Evolutionary conservation across 441 rosid species (phyloP).

Genomic region (Hypseocharis bilobata): DNA sequence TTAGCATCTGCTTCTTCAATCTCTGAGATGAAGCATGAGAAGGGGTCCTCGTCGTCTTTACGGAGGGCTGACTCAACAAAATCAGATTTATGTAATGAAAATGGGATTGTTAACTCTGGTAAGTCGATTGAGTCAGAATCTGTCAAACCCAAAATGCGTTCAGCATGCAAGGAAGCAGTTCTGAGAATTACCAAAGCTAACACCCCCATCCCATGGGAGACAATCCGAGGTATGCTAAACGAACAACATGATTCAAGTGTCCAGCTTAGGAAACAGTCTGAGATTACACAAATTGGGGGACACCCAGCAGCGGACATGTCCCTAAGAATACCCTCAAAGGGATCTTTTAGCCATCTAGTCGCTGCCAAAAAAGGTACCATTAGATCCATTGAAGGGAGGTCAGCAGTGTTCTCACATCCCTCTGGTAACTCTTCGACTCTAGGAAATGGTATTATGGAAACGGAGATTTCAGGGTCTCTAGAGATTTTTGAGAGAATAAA

Average conservation of each 20-base stretch:
- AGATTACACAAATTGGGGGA: constrained; percentile 28
- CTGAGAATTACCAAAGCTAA: constrained; percentile 14
- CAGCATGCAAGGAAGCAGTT: too few relatives aligned
- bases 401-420: constrained; percentile 26
- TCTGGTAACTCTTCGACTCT: constrained; percentile 14
- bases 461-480: neutral
- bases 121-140: constrained; percentile 8
- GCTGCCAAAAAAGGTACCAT: constrained; percentile 21
- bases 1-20: constrained; percentile 18
- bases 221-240: constrained; percentile 26
- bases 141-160: neutral
- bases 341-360: constrained; percentile 21
- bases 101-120: constrained; percentile 16
- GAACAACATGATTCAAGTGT: constrained; percentile 25
- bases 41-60: neutral
- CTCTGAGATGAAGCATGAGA: neutral
- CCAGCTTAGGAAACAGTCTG: constrained; percentile 36
- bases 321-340: constrained; percentile 20
- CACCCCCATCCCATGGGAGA: constrained; percentile 29
- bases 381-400: constrained; percentile 24
- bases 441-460: too few relatives aligned
- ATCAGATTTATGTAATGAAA: constrained; percentile 16
- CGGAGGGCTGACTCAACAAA: constrained; percentile 3
- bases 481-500: neutral
- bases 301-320: neutral